A percentile compares a stretch with the other conserved stretches of the same genome.
phyloP scores from a whole-genome alignment of 148 eudicot genomes.

The Silene latifolia region DNA sequence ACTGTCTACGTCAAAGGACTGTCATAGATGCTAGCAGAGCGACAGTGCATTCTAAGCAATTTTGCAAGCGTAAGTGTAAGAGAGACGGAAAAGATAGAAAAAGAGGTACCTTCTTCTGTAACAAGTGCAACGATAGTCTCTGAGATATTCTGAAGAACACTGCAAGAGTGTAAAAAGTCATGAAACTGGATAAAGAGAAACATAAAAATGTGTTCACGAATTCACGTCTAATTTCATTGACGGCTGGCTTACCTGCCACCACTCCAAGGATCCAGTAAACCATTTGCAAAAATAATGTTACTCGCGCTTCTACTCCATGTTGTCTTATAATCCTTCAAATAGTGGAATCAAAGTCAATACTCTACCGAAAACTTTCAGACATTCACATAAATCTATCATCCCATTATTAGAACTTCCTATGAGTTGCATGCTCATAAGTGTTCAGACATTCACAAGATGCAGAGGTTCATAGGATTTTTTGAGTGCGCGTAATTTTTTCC shows the following conservation, averaged over 20 bases:
- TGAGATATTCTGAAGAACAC: slow-evolving; percentile 78
- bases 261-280: slow-evolving; percentile 91
- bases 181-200: not conserved
- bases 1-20: too few relatives aligned
- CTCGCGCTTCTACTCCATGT: slow-evolving; percentile 58
- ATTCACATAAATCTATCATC: not conserved
- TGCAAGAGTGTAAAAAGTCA: slow-evolving; percentile 33
- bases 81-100: not conserved
- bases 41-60: too few relatives aligned
- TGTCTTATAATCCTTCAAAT: slow-evolving; percentile 58
- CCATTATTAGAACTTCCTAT: not conserved
- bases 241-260: slow-evolving; percentile 66
- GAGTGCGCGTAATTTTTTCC: not conserved
- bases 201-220: not conserved
- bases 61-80: too few relatives aligned
- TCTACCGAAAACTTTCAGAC: not conserved
- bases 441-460: too few relatives aligned
- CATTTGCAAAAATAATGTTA: slow-evolving; percentile 80
- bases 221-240: not conserved
- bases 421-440: too few relatives aligned
- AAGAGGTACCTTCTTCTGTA: slow-evolving; percentile 64
- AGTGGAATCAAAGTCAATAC: slow-evolving; percentile 16
- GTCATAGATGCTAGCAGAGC: too few relatives aligned
- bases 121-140: slow-evolving; percentile 69
- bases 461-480: not conserved